Evolutionary conservation across 2,329 filamentous ascomycete genomes (phyloP).

Genomic region (Talaromyces atroroseus): DNA sequence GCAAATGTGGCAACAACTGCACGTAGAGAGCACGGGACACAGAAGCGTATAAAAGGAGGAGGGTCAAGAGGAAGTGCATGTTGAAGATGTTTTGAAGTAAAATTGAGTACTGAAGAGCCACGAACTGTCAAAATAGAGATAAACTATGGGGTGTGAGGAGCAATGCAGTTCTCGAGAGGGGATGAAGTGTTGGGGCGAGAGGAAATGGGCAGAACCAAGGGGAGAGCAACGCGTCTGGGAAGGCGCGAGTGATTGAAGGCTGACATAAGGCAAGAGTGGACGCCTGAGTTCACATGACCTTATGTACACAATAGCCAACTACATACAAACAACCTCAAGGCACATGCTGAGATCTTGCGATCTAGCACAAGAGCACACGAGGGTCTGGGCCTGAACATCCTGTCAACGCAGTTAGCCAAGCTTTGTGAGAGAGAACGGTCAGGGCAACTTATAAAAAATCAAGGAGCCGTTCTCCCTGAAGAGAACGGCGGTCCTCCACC

Average conservation of each 20-base stretch:
- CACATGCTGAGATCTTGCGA: not conserved
- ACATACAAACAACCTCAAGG: not conserved
- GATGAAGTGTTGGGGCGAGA: not conserved
- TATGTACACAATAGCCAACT: not conserved
- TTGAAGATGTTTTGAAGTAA: not conserved
- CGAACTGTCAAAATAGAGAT: not conserved
- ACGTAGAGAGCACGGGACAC: not conserved
- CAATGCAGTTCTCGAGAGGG: not conserved
- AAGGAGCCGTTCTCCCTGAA: constrained; percentile 23
- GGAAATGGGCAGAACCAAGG: not conserved
- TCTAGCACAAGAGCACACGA: not conserved
- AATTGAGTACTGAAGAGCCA: not conserved
- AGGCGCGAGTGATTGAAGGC: not conserved
- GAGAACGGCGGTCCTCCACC: constrained; percentile 25
- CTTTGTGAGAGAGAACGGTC: not conserved
- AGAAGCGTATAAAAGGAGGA: not conserved
- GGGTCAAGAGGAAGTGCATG: constrained; percentile 5
- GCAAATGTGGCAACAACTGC: not conserved
- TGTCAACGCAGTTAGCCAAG: constrained; percentile 28
- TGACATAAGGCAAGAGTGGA: too few relatives aligned
- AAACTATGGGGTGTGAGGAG: not conserved
- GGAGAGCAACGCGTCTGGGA: not conserved
- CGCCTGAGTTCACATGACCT: too few relatives aligned
- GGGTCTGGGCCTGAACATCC: not conserved
- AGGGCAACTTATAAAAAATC: constrained; percentile 38